These are phyloP conservation scores for Cadophora luteo-olivacea DNA, from an alignment of 2,329 filamentous ascomycete genomes.

Conservation along the genomic window DNA sequence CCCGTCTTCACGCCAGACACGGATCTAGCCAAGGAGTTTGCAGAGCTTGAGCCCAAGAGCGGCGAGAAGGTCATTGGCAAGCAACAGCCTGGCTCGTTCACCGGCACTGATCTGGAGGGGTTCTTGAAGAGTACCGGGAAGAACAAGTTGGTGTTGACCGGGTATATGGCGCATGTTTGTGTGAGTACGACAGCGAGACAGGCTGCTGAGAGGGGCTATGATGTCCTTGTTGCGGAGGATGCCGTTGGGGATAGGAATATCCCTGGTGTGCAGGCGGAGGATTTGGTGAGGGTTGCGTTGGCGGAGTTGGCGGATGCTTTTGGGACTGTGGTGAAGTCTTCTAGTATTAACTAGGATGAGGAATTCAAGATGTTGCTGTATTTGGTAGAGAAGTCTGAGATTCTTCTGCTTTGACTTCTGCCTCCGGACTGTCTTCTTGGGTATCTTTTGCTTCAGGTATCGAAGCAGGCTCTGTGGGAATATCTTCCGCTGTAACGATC, in stretches of 20 bases:
- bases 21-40: constrained; percentile 63
- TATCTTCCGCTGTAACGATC: background rate
- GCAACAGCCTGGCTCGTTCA: constrained; percentile 63
- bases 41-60: constrained; percentile 58
- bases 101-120: constrained; percentile 63
- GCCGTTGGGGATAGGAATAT: constrained; percentile 70
- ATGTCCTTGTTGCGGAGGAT: constrained; percentile 66
- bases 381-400: background rate
- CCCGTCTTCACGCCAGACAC: constrained; percentile 71
- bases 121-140: constrained; percentile 56
- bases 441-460: background rate
- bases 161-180: constrained; percentile 72
- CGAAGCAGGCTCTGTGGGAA: background rate
- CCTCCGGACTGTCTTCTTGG: background rate
- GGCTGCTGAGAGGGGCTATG: constrained; percentile 65
- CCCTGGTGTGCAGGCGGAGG: constrained; percentile 62
- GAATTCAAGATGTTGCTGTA: background rate
- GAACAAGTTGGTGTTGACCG: constrained; percentile 65
- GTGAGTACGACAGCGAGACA: constrained; percentile 68
- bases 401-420: background rate
- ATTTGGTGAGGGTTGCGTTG: constrained; percentile 58
- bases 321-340: constrained; percentile 58
- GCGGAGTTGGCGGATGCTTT: constrained; percentile 68
- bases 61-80: constrained; percentile 66
- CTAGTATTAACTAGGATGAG: constrained; percentile 41